Base-by-base conservation (phyloP, 345 rosid genomes). In the Eucalyptus camaldulensis region DNA sequence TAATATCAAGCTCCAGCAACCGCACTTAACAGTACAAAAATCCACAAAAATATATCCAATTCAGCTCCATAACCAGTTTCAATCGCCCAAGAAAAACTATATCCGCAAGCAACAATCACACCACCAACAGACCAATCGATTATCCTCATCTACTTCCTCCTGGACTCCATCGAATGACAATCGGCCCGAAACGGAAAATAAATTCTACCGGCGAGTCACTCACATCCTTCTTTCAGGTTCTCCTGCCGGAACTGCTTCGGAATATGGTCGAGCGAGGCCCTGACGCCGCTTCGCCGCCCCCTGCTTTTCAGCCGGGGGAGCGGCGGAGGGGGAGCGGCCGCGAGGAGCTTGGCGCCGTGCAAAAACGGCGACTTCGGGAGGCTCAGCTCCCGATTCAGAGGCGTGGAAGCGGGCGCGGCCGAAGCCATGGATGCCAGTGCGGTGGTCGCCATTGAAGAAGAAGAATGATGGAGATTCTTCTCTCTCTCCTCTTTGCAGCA, bases 221-320 rank as follows among this genome's bases (percentile, higher is more conserved):
- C 47, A 96, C 99, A 88, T 93, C 96, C 98, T 89, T 95, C 98
- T 90, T 93, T 92, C 91, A 97, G 96, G 88, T 97, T 96, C 76
- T 96, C 94, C 88, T 93, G 90, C 69, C 96, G 93, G 93, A 97
- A 97, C 87, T 94, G 97, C 91, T 94, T 95, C 56, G 99, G 99
- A 58, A 97, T 95, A 86, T 93, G 95, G 90, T 95, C 94, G 89
- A 94, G 90, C 24, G 91, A 83, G 2, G 89, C 88, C 88, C 53
- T 86, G 27, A 85, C 58, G 51, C 72, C 19, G 49, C 43, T 53
- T 27, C 76, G 33, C 80, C 86, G 31, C 81, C 89, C 33, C 50
- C 47, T 14, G 49, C 15, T 22, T 65, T 49, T 67, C 50, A 37
- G 50, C 88, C 69, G 88, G 25, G 29, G 54, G 50, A 69, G 86